A percentile compares a stretch with the other conserved stretches of the same genome.
phyloP scores from a whole-genome alignment of 2,329 filamentous ascomycete genomes.

The Exophiala aquamarina region DNA sequence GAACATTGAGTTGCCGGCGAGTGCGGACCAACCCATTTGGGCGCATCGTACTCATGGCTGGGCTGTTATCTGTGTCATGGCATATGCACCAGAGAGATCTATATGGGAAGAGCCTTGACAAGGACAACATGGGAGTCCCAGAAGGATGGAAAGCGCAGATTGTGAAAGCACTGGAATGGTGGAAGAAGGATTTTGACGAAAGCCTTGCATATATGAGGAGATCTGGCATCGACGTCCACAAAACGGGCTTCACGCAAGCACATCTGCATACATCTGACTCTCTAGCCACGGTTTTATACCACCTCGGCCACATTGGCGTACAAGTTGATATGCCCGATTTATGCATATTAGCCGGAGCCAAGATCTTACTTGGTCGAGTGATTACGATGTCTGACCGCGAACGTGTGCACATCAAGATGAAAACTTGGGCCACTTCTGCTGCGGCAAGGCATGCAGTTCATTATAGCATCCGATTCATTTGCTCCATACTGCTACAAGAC shows the following conservation, averaged over 20 bases:
- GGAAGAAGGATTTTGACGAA: constrained; percentile 6
- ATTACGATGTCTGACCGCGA: constrained; percentile 4
- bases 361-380: constrained; percentile 4
- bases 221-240: constrained; percentile 1
- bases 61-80: constrained; percentile 2
- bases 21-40: constrained; percentile 7
- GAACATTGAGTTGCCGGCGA: constrained; percentile 1
- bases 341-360: constrained; percentile 4
- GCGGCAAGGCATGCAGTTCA: constrained; percentile 3
- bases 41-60: constrained; percentile 3
- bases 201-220: constrained; percentile 39
- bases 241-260: constrained; percentile 12
- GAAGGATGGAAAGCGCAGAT: constrained; percentile 6
- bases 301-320: constrained; percentile 2
- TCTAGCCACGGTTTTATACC: constrained; percentile 28
- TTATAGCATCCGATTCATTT: constrained; percentile 1
- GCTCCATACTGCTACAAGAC: not conserved
- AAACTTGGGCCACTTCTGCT: not conserved
- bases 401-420: constrained; percentile 6
- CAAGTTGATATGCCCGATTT: constrained; percentile 7
- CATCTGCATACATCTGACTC: constrained; percentile 29
- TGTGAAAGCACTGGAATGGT: constrained; percentile 7
- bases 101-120: constrained; percentile 3
- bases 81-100: constrained; percentile 7
- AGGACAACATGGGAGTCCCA: constrained; percentile 3